Percentiles rank a stretch among this genome's conserved stretches.
Evolutionary conservation across 2,329 filamentous ascomycete species (phyloP).

Genomic region (Sodiomyces alkalinus): DNA sequence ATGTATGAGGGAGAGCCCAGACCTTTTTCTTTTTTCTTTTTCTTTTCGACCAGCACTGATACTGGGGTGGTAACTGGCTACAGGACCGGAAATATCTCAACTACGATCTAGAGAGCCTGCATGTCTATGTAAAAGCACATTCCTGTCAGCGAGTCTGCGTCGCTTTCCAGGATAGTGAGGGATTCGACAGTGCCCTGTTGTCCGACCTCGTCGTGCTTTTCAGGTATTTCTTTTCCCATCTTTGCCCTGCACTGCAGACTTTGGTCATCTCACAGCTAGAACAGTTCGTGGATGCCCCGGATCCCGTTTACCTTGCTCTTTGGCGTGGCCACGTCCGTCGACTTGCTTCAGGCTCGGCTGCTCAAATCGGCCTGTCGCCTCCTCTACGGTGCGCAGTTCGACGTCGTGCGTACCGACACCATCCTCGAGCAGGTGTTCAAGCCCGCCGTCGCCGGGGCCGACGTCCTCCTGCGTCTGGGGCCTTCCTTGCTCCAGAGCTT

Average conservation of each 20-base stretch:
- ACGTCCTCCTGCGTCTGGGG: conserved; percentile 47
- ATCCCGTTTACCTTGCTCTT: conserved; percentile 67
- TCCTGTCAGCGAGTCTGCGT: conserved; percentile 47
- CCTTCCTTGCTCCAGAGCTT: conserved; percentile 45
- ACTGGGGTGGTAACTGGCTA: no score
- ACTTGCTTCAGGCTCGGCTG: conserved; percentile 61
- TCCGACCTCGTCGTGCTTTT: conserved; percentile 56
- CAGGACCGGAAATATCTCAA: conserved; percentile 53
- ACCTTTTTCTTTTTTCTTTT: no score
- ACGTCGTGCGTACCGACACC: conserved; percentile 57
- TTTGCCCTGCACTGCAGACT: not conserved
- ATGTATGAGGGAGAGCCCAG: no score
- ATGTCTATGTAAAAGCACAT: conserved; percentile 40
- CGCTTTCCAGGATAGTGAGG: conserved; percentile 69
- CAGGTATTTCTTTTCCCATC: conserved; percentile 32
- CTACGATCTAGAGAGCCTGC: conserved; percentile 62
- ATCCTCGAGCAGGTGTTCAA: conserved; percentile 61
- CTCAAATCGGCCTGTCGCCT: conserved; percentile 52
- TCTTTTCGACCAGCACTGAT: no score
- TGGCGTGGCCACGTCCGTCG: conserved; percentile 67
- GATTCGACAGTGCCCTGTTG: conserved; percentile 58
- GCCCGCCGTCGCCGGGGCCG: conserved; percentile 41
- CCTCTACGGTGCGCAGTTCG: conserved; percentile 58
- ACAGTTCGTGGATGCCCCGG: conserved; percentile 50
- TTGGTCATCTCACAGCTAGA: conserved; percentile 1